phyloP scores from a whole-genome alignment of 345 rosid species.

The Gossypium herbaceum region DNA sequence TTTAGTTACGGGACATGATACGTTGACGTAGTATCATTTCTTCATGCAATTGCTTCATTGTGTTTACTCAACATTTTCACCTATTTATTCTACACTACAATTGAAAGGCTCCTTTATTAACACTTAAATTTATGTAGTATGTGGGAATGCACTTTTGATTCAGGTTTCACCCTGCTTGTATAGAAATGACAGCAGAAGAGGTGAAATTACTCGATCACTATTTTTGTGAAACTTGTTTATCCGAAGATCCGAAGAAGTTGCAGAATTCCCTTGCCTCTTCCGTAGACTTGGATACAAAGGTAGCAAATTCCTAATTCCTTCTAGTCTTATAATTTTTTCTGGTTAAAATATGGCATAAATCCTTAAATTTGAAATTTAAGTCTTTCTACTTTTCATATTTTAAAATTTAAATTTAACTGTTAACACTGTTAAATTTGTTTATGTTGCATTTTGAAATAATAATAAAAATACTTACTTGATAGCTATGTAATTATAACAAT shows the following conservation, averaged over 20 bases:
- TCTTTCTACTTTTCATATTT: no score
- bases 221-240: constrained; percentile 76
- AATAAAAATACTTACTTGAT: no score
- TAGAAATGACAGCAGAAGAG: constrained; percentile 76
- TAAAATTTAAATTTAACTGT: no score
- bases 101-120: background rate
- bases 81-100: background rate
- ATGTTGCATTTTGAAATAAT: no score
- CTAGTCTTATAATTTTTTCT: background rate
- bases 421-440: no score
- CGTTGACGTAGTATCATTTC: no score
- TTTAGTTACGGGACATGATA: no score
- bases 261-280: constrained; percentile 48
- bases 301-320: constrained; percentile 18
- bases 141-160: constrained; percentile 42
- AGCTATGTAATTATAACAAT: no score
- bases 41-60: no score
- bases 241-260: constrained; percentile 58
- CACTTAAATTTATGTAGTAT: constrained; percentile 6
- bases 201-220: constrained; percentile 75
- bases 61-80: no score
- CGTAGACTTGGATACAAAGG: constrained; percentile 61
- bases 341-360: background rate
- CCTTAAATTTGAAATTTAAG: no score
- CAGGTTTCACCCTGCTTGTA: constrained; percentile 99